A percentile compares a stretch with the other conserved stretches of the same genome.
These are phyloP conservation scores for Russula earlei DNA, from an alignment of 768 basidiomycete species.

Conservation along the genomic window DNA sequence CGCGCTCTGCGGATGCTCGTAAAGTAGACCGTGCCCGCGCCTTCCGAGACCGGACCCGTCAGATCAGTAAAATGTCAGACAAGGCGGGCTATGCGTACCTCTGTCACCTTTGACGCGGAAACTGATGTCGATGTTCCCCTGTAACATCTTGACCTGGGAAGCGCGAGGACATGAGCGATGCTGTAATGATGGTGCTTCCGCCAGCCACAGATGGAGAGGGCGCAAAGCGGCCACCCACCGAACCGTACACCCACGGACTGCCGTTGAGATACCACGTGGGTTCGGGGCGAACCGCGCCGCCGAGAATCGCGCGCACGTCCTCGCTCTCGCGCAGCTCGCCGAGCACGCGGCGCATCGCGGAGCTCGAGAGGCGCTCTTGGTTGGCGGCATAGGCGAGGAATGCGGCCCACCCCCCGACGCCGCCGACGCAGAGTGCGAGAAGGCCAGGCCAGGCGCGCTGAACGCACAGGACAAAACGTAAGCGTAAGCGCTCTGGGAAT, in stretches of 20 bases:
- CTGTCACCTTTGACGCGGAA: conserved; percentile 66
- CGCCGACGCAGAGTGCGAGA: conserved; percentile 40
- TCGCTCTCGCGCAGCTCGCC: conserved; percentile 45
- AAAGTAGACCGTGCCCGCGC: conserved; percentile 70
- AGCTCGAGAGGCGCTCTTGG: conserved; percentile 68
- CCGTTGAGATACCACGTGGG: conserved; percentile 72
- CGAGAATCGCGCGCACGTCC: conserved; percentile 44
- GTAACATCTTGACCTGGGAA: conserved; percentile 56
- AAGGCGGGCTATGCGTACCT: conserved; percentile 31
- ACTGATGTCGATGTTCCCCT: conserved; percentile 70
- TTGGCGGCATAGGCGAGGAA: conserved; percentile 67
- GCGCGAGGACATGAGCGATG: background rate
- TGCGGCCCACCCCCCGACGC: conserved; percentile 52
- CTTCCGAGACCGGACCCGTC: conserved; percentile 28
- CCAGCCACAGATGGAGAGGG: background rate
- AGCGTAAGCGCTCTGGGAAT: background rate
- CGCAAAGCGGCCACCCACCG: conserved; percentile 35
- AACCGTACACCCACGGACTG: conserved; percentile 59
- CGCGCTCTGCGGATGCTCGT: conserved; percentile 52
- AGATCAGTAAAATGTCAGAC: background rate
- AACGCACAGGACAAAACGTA: no score
- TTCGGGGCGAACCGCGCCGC: conserved; percentile 55
- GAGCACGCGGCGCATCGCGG: conserved; percentile 60
- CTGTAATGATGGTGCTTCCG: background rate
- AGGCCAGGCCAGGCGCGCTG: conserved; percentile 49